Evolutionary conservation across 2,329 filamentous ascomycete species (phyloP), one percentile per base, ranked within the genome.

Genomic region (Fonsecaea pedrosoi): DNA sequence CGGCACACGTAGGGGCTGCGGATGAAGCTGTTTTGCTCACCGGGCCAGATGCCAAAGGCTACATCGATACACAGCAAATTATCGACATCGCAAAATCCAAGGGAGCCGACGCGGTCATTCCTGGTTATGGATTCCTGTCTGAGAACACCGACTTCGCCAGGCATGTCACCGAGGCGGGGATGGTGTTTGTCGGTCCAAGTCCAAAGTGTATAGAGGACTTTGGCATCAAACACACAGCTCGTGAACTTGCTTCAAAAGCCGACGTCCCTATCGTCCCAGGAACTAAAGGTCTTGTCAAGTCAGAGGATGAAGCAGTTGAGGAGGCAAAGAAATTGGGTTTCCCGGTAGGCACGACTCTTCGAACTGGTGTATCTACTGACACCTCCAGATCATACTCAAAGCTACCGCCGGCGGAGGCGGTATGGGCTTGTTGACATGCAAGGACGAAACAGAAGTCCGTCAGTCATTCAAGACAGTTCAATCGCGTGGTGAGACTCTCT

Each of bases 371-470:
- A 48, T 73, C 12, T 15, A 25, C 42, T 59, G 8, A 62, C 58
- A 37, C 6, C 21, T 25, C 38, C 32, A 68, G 68, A 89, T 93
- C 6, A 84, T 93, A 74, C 82, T 92, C 60, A 96, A 97, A 82
- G 92, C 91, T 69, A 90, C 92, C 12, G 87, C 87, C 67, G 91
- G 90, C 6, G 92, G 92, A 37, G 92, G 92, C 55, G 92, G 92
- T 32, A 96, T 95, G 83, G 92, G 92, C 2, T 88, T 96, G 83
- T 84, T 92, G 40, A 92, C 92, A 64, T 92, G 92, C 68, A 77
- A 87, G 74, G 84, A 82, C 10, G 85, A 88, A 58, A 83, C 84
- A 7, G 91, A 94, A 73, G 94, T 96, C 66, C 79, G 85, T 60
- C 81, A 86, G 9, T 90, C 92, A 74, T 83, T 94, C 62, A 83